Conservation (phyloP, 2,329 filamentous ascomycete species). For the Colletotrichum sp. region DNA sequence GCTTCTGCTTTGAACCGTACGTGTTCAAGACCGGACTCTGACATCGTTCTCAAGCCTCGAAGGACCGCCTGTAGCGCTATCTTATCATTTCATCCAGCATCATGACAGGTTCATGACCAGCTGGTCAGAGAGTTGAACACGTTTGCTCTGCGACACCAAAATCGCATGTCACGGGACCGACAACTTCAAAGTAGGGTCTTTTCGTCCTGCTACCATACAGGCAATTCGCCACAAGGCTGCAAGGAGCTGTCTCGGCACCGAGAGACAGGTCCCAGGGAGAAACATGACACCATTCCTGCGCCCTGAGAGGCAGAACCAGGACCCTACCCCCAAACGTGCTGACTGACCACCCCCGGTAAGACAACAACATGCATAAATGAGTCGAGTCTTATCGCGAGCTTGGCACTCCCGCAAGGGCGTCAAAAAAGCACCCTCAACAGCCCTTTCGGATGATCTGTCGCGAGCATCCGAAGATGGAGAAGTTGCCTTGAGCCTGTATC, state of each 20-base stretch:
- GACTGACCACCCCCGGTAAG: neutral
- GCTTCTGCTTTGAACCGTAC: neutral
- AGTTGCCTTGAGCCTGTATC: neutral
- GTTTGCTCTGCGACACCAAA: neutral
- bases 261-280: neutral
- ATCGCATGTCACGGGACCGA: neutral
- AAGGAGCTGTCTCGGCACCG: neutral
- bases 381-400: neutral
- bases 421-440: neutral
- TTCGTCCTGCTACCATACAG: neutral
- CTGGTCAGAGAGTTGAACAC: neutral
- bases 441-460: neutral
- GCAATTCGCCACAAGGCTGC: neutral
- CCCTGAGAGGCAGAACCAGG: neutral
- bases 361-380: neutral
- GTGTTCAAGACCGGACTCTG: neutral
- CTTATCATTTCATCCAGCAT: neutral
- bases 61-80: neutral
- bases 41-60: neutral
- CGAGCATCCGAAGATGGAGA: neutral
- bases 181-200: neutral
- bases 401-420: neutral
- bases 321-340: neutral
- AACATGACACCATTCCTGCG: neutral
- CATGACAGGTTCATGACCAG: neutral